A percentile compares a stretch with the other conserved stretches of the same genome.
phyloP scores from a whole-genome alignment of 306 rosid species.

The Rosa persica region DNA sequence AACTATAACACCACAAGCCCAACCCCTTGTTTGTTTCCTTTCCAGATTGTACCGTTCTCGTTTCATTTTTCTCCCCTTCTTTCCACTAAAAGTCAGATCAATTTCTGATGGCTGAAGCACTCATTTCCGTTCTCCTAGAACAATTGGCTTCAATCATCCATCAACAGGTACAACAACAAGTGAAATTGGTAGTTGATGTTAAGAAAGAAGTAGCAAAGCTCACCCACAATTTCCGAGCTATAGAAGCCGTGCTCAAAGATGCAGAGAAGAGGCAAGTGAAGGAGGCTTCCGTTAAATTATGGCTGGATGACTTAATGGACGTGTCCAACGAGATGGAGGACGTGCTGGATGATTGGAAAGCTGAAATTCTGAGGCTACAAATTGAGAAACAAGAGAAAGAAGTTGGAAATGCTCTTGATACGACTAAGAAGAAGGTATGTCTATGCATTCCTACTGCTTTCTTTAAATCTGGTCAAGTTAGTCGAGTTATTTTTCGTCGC shows the following conservation, averaged over 20 bases:
- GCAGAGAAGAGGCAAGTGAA: slow-evolving; percentile 17
- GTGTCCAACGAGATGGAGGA: slow-evolving; percentile 18
- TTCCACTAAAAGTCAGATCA: background rate
- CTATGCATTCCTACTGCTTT: background rate
- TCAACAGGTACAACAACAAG: background rate
- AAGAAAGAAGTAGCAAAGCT: slow-evolving; percentile 7
- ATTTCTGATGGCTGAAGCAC: slow-evolving; percentile 4
- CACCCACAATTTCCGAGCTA: background rate
- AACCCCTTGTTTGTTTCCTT: background rate
- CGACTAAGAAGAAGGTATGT: slow-evolving; percentile 6
- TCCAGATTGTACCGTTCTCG: background rate
- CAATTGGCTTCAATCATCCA: background rate
- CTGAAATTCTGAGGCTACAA: background rate
- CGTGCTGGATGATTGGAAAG: slow-evolving; percentile 23
- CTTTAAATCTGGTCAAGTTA: background rate
- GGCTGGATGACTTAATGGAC: slow-evolving; percentile 13
- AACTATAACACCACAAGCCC: background rate
- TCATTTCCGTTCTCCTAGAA: slow-evolving; percentile 4
- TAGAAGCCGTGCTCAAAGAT: slow-evolving; percentile 9
- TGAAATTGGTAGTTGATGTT: slow-evolving; percentile 1
- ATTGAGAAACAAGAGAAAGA: slow-evolving; percentile 7
- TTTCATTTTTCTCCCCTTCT: background rate
- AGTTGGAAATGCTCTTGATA: background rate
- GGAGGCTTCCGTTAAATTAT: background rate
- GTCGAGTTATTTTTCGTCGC: background rate